Evolutionary conservation across 257 asterid species (phyloP), one percentile per base, ranked within the genome.

Genomic region (Solanum sitiens): DNA sequence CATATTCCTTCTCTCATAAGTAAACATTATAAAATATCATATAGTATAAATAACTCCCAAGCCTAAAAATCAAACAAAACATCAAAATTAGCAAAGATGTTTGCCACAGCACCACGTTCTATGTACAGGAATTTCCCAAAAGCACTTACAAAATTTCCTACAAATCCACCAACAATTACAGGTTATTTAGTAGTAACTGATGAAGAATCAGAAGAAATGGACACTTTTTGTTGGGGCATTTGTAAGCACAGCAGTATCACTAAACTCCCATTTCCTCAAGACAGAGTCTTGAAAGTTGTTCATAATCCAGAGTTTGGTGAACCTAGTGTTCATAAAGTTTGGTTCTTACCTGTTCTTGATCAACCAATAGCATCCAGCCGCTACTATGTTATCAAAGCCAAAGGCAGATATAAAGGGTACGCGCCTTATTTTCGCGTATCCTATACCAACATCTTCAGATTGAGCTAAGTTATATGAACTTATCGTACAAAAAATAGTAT

Each of bases 311-410:
- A 90, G 40, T 94, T 90, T 59, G 93, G 91, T 23, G 94, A 94
- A 59, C 89, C 94, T 14, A 85, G 87, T 27, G 90, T 91, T 72
- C 88, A 88, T 0, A 93, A 93, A 89, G 92, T 93, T n/a, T 95
- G 99, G 98, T 92, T 96, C 87, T 23, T 96, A 0, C 99, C 99
- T 5, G 98, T 96, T 90, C 92, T 92, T 45, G 95, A 92, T 87
- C 94, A 85, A 70, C 96, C 98, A 11, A 90, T 94, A 71, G 94
- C 95, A 10, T 93, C 97, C 79, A 90, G 92, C 72, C 94, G 96
- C 11, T 95, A 96, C 92, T 95, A 93, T 30, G 92, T 91, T 23
- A 93, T 95, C 89, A 92, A 94, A 87, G 98, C 96, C 79, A 92
- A 91, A 88, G 98, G 98, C 53, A 89, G 91, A 85, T 87, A 86